These are phyloP conservation scores for Camellia granthamiana DNA, from an alignment of 148 eudicot species.

Conservation along the genomic window DNA sequence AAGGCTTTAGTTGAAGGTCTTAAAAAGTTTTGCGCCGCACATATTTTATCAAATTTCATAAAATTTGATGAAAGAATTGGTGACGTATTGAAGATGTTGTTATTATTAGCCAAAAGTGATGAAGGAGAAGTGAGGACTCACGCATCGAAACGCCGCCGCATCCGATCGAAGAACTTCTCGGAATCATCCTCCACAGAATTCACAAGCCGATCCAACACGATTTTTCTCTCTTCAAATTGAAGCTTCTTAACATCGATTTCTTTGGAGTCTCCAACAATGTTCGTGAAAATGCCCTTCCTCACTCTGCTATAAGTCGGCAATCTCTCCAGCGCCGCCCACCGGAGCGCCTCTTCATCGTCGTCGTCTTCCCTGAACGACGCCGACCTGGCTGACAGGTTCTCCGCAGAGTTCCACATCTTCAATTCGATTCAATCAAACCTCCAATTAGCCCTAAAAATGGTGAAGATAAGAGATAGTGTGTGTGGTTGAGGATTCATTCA, in stretches of 20 bases:
- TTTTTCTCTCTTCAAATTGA: constrained; percentile 48
- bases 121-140: constrained; percentile 15
- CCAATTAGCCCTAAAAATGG: not conserved
- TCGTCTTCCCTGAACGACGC: constrained; percentile 67
- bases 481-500: not conserved
- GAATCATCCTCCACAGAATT: constrained; percentile 60
- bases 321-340: constrained; percentile 95
- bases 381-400: constrained; percentile 62
- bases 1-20: no score
- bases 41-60: no score
- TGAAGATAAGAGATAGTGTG: not conserved
- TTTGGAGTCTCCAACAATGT: constrained; percentile 50
- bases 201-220: constrained; percentile 71
- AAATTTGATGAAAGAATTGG: no score
- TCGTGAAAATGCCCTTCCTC: constrained; percentile 60
- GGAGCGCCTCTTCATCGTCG: constrained; percentile 78
- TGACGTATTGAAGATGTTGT: no score
- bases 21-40: no score
- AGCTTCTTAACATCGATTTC: constrained; percentile 69
- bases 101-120: not conserved
- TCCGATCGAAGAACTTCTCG: constrained; percentile 59
- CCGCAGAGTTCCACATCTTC: constrained; percentile 74
- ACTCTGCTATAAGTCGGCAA: constrained; percentile 82
- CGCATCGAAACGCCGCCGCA: constrained; percentile 81
- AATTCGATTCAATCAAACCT: not conserved